These are phyloP conservation scores for Cladosporium phlei DNA, from an alignment of 2,329 filamentous ascomycete genomes.

Conservation along the genomic window DNA sequence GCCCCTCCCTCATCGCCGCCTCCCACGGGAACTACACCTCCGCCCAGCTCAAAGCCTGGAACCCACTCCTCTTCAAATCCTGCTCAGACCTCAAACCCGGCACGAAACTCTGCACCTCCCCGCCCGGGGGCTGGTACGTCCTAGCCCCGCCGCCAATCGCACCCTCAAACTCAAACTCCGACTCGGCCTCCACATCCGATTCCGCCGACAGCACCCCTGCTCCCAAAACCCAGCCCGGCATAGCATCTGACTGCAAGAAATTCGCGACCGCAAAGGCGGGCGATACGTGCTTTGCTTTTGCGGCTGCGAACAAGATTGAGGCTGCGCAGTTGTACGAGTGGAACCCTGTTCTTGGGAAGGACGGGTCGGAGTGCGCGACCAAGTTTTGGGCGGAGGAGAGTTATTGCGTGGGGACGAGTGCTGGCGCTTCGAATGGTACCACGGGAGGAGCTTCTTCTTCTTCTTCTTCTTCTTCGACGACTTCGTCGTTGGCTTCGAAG, in stretches of 20 bases:
- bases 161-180: neutral
- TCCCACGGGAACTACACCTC: neutral
- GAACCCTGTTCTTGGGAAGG: slow-evolving; percentile 15
- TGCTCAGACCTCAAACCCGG: slow-evolving; percentile 10
- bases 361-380: slow-evolving; percentile 13
- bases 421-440: no score
- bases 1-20: neutral
- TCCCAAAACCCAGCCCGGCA: slow-evolving; percentile 23
- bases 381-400: slow-evolving; percentile 11
- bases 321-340: slow-evolving; percentile 9
- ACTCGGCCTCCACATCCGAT: neutral
- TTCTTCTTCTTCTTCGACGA: no score
- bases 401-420: slow-evolving; percentile 13
- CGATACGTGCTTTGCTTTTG: slow-evolving; percentile 2
- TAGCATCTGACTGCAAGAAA: slow-evolving; percentile 23
- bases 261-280: neutral
- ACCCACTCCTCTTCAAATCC: slow-evolving; percentile 9
- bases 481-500: no score
- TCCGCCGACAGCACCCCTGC: neutral
- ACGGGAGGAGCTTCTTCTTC: no score
- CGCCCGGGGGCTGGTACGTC: slow-evolving; percentile 5
- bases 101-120: slow-evolving; percentile 13
- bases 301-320: neutral
- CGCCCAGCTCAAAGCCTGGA: slow-evolving; percentile 13
- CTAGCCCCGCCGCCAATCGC: neutral